Evolutionary conservation across 164 flowering plant genomes (phyloP), one percentile per base, ranked within the genome.

Genomic region (Chimonanthus salicifolius): DNA sequence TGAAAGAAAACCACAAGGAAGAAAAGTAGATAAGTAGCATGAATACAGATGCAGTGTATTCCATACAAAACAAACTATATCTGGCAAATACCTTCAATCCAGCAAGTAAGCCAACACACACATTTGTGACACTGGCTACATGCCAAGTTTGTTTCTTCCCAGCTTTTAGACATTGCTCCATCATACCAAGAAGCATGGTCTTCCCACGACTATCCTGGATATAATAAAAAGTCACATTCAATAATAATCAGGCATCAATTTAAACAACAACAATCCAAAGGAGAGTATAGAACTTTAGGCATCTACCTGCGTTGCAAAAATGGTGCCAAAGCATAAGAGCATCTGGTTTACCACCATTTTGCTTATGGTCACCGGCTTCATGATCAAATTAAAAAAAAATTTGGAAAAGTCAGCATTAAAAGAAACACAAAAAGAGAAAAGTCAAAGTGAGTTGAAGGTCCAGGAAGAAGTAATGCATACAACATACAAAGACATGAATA

Each of bases 341-440:
- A 84, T 93, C 83, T 95, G 97, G 82, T 95, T 95, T 75, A 93
- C 97, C 83, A 92, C 72, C 77, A 88, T 86, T 84, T 90, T 93
- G 81, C 86, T 86, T 70, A 87, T 76, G 49, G 92, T 85, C 84
- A 89, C 99, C 68, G 99, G 97, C 99, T 95, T 80, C 88, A 92
- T 47, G 66, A 70, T 65, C n/a, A 79, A 74, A 64, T 4, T 15
- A 63, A 82, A 54, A 20, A 64, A 54, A 54, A 54, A n/a, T 8
- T 54, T n/a, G 33, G 33, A 33, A 33, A 33, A 33, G 33, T 54
- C 5, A 54, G 60, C 60, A 15, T 13, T 54, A 54, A 13, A 54
- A 54, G 60, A 54, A 54, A 54, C 16, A 54, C 16, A 54, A 11
- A 54, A n/a, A 13, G 60, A 54, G 60, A 54, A 54, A 54, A 54